These are phyloP conservation scores for Paramecium sonneborni DNA, from an alignment of 73 alveolate genomes.

Conservation along the genomic window DNA sequence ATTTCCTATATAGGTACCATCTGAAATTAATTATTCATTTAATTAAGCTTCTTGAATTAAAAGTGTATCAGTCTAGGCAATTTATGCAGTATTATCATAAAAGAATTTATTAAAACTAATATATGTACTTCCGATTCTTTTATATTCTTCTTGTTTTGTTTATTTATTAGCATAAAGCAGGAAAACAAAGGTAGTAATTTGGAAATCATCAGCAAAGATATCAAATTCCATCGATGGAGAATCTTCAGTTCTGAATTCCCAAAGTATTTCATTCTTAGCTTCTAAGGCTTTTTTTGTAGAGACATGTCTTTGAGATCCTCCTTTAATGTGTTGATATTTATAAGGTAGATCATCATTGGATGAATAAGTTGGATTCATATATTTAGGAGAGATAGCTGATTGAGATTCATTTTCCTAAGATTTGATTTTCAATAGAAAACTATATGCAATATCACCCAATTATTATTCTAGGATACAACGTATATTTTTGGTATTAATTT, in stretches of 20 bases:
- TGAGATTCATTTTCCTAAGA: neutral
- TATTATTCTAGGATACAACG: neutral
- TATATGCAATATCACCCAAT: constrained; percentile 25
- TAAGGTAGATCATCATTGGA: neutral
- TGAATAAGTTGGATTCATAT: constrained; percentile 15
- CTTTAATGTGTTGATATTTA: neutral
- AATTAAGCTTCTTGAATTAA: neutral
- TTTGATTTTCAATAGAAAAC: constrained; percentile 18
- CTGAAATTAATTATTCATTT: neutral
- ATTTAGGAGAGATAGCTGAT: neutral
- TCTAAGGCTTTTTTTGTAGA: constrained; percentile 34
- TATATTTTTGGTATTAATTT: neutral
- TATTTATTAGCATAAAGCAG: neutral
- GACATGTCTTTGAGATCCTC: neutral
- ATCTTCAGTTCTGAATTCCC: constrained; percentile 50
- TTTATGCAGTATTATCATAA: neutral
- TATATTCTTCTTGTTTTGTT: neutral
- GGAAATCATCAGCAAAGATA: neutral
- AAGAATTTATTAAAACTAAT: constrained; percentile 30
- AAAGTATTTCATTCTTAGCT: constrained; percentile 6
- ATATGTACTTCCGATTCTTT: constrained; percentile 15
- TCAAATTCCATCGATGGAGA: constrained; percentile 26
- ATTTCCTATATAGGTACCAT: neutral
- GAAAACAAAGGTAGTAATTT: neutral
- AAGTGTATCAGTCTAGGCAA: constrained; percentile 3